Percentiles rank a stretch among this genome's conserved stretches.
Conservation (phyloP, 83 land plant species). For the Thuja plicata region DNA sequence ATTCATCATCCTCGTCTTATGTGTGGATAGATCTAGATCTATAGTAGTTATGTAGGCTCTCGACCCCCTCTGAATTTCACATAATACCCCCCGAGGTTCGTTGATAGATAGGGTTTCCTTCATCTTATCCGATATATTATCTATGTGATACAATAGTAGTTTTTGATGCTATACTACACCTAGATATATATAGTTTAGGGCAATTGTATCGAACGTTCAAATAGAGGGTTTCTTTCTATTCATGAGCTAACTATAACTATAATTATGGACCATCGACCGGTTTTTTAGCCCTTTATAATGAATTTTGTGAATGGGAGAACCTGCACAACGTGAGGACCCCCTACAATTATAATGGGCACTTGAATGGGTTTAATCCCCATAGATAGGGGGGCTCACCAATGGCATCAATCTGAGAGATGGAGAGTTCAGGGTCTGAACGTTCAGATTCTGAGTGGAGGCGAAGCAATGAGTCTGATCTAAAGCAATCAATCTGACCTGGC, state of each 20-base stretch:
- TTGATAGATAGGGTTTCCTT: background rate
- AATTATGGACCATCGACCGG: background rate
- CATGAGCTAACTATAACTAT: background rate
- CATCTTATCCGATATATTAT: background rate
- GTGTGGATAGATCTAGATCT: too few relatives aligned
- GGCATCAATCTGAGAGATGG: conserved; percentile 1
- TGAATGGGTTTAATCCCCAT: conserved; percentile 4
- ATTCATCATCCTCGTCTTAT: too few relatives aligned
- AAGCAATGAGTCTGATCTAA: too few relatives aligned
- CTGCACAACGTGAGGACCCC: background rate
- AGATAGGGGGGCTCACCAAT: background rate
- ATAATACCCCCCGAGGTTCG: background rate
- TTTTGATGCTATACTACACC: background rate
- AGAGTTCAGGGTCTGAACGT: too few relatives aligned
- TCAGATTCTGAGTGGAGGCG: too few relatives aligned
- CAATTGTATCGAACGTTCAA: too few relatives aligned
- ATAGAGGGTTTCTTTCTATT: conserved; percentile 2
- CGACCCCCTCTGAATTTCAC: background rate
- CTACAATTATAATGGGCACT: background rate
- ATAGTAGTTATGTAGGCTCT: too few relatives aligned
- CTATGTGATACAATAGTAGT: background rate
- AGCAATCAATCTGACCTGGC: too few relatives aligned
- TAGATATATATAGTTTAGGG: too few relatives aligned
- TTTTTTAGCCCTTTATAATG: too few relatives aligned
- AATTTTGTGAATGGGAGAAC: background rate